These are phyloP conservation scores for Ganoderma sinense DNA, from an alignment of 1,284 basidiomycete genomes.

Conservation along the genomic window DNA sequence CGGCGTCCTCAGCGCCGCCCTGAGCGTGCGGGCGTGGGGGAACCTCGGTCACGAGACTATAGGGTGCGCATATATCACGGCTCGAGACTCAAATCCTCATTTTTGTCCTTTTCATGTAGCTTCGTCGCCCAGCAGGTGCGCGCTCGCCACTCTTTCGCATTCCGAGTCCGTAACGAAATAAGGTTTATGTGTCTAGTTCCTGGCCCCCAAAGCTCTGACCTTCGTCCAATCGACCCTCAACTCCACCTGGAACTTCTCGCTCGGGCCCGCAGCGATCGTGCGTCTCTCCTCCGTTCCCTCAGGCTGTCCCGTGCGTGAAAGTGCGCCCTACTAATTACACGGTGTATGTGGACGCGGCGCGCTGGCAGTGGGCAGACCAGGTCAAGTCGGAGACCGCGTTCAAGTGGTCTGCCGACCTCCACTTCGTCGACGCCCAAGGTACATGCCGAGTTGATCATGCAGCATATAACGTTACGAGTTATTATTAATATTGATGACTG, in stretches of 20 bases:
- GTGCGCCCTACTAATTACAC: too few species aligned
- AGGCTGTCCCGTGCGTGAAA: too few species aligned
- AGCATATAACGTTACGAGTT: too few species aligned
- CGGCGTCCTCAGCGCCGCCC: neutral
- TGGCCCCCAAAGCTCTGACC: slow-evolving; percentile 15
- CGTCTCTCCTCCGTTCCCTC: neutral
- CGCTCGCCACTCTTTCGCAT: neutral
- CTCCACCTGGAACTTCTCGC: slow-evolving; percentile 15
- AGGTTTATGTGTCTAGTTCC: neutral
- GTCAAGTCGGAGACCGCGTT: slow-evolving; percentile 19
- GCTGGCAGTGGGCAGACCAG: slow-evolving; percentile 22
- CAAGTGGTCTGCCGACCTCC: slow-evolving; percentile 21
- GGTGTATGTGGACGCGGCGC: too few species aligned
- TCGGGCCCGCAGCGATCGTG: slow-evolving; percentile 18
- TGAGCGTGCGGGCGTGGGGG: slow-evolving; percentile 12
- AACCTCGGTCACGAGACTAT: slow-evolving; percentile 20
- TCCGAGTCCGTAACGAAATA: neutral
- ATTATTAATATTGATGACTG: neutral
- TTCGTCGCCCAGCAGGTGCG: slow-evolving; percentile 12
- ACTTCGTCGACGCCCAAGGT: slow-evolving; percentile 23
- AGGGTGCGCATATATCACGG: slow-evolving; percentile 3
- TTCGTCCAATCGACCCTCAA: slow-evolving; percentile 18
- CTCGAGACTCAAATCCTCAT: neutral
- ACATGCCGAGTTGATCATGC: too few species aligned
- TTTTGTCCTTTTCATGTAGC: neutral